Percentiles rank a stretch among this genome's conserved stretches.
phyloP scores from a whole-genome alignment of 1,139 yeast genomes.

The Eremothecium sinecaudum region DNA sequence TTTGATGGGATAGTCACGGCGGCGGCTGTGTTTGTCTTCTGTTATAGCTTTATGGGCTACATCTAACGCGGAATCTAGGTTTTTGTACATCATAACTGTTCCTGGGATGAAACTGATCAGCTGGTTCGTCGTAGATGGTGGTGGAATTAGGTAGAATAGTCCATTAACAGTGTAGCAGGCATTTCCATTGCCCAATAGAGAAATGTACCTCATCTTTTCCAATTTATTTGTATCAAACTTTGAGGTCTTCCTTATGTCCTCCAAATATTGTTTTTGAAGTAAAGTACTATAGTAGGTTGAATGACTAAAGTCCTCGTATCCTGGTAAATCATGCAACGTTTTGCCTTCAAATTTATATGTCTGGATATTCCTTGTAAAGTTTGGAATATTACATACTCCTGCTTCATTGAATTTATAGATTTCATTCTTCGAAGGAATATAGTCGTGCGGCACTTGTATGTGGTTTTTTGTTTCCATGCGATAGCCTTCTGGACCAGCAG shows the following conservation, averaged over 20 bases:
- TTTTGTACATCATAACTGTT: constrained; percentile 22
- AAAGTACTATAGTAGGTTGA: constrained; percentile 13
- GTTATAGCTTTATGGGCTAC: constrained; percentile 24
- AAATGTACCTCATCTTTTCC: constrained; percentile 32
- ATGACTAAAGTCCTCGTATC: constrained; percentile 16
- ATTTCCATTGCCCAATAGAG: constrained; percentile 33
- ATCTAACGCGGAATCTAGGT: constrained; percentile 27
- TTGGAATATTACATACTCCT: constrained; percentile 30
- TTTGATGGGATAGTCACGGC: constrained; percentile 31
- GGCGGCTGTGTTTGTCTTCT: constrained; percentile 23
- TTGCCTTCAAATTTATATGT: constrained; percentile 20
- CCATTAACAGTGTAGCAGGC: constrained; percentile 54
- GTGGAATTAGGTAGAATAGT: constrained; percentile 42
- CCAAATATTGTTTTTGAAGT: constrained; percentile 20
- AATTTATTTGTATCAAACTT: constrained; percentile 19
- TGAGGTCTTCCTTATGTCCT: constrained; percentile 25
- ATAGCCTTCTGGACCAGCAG: neutral
- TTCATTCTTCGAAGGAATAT: neutral
- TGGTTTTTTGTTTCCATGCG: neutral
- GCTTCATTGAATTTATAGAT: constrained; percentile 10
- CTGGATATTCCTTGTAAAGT: constrained; percentile 27
- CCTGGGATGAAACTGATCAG: constrained; percentile 30
- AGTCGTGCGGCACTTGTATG: constrained; percentile 4
- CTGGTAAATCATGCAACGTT: constrained; percentile 26
- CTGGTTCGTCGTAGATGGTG: constrained; percentile 38